Conservation (phyloP, 2,329 filamentous ascomycete species). For the Colletotrichum phormii region DNA sequence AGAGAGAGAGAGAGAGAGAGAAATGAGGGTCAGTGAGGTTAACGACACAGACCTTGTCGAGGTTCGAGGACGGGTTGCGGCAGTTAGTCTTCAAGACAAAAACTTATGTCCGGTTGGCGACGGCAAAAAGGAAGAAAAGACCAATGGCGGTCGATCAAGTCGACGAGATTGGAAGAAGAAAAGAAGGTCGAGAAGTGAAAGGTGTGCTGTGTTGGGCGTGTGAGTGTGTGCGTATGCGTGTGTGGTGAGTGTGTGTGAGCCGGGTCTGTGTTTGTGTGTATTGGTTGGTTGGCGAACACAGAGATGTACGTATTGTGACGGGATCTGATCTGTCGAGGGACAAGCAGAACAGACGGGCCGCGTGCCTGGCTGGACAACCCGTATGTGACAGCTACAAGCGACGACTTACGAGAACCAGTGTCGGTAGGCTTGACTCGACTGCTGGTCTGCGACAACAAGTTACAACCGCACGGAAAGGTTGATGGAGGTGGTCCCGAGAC, state of each 20-base stretch:
- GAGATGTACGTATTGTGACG: conserved; percentile 5
- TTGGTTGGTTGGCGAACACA: not conserved
- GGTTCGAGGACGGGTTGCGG: not conserved
- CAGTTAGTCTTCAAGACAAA: conserved; percentile 30
- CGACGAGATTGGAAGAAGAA: conserved; percentile 6
- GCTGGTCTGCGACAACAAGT: not conserved
- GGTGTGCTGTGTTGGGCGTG: not conserved
- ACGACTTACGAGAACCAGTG: too few relatives aligned
- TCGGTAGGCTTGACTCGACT: not conserved
- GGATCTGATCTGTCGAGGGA: not conserved
- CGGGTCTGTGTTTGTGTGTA: conserved; percentile 1
- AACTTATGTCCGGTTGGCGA: conserved; percentile 2
- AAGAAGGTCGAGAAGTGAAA: conserved; percentile 33
- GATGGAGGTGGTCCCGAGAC: not conserved
- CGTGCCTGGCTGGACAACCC: not conserved
- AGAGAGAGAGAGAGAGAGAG: not conserved
- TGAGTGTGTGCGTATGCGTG: conserved; percentile 7
- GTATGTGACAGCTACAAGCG: too few relatives aligned
- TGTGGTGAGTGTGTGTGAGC: not conserved
- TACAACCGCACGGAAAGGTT: conserved; percentile 4
- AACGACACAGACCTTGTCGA: not conserved
- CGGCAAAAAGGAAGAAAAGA: conserved; percentile 14
- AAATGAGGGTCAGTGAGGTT: not conserved
- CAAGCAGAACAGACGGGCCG: not conserved
- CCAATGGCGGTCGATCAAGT: conserved; percentile 8